Percentiles rank a stretch among this genome's conserved stretches.
Conservation (phyloP, 352 stramenopile genomes). For the Pythium phragmiticola region DNA sequence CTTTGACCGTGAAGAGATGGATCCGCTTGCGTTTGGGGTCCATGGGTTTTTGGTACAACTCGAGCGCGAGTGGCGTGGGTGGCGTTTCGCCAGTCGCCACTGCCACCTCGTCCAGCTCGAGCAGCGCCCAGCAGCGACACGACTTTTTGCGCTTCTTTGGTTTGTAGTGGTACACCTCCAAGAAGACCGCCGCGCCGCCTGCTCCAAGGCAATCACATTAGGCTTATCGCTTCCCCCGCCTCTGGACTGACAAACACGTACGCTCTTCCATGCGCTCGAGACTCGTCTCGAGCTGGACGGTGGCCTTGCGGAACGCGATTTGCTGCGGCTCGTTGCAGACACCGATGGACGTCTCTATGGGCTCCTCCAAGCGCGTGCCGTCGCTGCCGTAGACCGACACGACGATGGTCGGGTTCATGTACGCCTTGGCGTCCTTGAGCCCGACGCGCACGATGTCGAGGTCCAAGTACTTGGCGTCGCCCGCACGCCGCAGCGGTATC, state of each 20-base stretch:
- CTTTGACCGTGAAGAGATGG: slow-evolving; percentile 72
- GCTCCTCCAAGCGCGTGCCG: slow-evolving; percentile 53
- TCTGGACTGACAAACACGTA: slow-evolving; percentile 27
- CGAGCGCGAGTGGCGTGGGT: slow-evolving; percentile 36
- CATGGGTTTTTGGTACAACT: slow-evolving; percentile 74
- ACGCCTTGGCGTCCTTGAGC: slow-evolving; percentile 59
- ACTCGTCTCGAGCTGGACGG: slow-evolving; percentile 47
- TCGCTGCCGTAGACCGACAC: slow-evolving; percentile 62
- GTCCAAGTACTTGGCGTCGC: slow-evolving; percentile 47
- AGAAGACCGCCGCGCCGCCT: slow-evolving; percentile 62
- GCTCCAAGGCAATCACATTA: background rate
- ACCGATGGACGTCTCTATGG: slow-evolving; percentile 46
- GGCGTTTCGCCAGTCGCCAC: background rate
- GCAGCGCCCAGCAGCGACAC: slow-evolving; percentile 66
- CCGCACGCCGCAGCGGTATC: slow-evolving; percentile 1
- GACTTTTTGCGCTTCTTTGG: slow-evolving; percentile 76
- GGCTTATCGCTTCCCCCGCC: background rate
- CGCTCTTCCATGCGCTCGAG: slow-evolving; percentile 50
- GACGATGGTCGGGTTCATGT: slow-evolving; percentile 63
- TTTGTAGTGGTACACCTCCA: slow-evolving; percentile 80
- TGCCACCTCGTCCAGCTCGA: slow-evolving; percentile 68
- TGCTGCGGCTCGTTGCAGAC: slow-evolving; percentile 39
- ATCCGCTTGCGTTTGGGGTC: slow-evolving; percentile 63
- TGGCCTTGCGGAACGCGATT: slow-evolving; percentile 43
- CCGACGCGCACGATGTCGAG: slow-evolving; percentile 54